Conservation (phyloP, 352 stramenopile genomes). For the Salisapilia sapeloensis region DNA sequence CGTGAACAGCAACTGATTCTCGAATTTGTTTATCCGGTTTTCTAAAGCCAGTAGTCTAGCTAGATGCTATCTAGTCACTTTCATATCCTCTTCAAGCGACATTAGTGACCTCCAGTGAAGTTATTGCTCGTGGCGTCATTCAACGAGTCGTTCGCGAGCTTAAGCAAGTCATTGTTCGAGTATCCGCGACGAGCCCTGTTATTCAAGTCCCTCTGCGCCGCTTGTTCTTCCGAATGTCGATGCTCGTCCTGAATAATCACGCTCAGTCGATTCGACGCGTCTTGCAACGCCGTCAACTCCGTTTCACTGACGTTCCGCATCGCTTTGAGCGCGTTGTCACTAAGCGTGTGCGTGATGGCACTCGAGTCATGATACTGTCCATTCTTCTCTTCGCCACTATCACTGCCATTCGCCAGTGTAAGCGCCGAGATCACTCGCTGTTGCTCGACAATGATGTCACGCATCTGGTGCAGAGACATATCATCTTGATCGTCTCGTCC, state of each 20-base stretch:
- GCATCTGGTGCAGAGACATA: constrained; percentile 54
- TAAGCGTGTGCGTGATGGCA: constrained; percentile 38
- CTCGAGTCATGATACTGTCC: constrained; percentile 23
- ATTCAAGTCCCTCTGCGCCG: constrained; percentile 19
- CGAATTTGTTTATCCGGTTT: no score
- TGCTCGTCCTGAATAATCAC: constrained; percentile 44
- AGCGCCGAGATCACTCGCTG: constrained; percentile 57
- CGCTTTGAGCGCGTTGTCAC: constrained; percentile 42
- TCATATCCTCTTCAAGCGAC: no score
- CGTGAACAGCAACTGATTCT: no score
- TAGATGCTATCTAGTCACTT: no score
- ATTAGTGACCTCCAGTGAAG: no score
- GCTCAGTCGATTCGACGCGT: constrained; percentile 36
- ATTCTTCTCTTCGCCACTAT: constrained; percentile 20
- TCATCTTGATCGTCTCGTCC: constrained; percentile 56
- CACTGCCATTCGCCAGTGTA: constrained; percentile 29
- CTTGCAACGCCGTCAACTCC: constrained; percentile 37
- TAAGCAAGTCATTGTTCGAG: constrained; percentile 42
- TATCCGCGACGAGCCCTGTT: constrained; percentile 32
- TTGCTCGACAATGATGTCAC: constrained; percentile 60
- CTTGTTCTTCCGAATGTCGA: constrained; percentile 11
- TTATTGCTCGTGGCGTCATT: no score
- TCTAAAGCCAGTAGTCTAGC: no score
- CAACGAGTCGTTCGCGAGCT: no score
- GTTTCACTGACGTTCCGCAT: constrained; percentile 54